Evolutionary conservation across 164 flowering plant species (phyloP), one percentile per base, ranked within the genome.

Genomic region (Nelumbo lutea): DNA sequence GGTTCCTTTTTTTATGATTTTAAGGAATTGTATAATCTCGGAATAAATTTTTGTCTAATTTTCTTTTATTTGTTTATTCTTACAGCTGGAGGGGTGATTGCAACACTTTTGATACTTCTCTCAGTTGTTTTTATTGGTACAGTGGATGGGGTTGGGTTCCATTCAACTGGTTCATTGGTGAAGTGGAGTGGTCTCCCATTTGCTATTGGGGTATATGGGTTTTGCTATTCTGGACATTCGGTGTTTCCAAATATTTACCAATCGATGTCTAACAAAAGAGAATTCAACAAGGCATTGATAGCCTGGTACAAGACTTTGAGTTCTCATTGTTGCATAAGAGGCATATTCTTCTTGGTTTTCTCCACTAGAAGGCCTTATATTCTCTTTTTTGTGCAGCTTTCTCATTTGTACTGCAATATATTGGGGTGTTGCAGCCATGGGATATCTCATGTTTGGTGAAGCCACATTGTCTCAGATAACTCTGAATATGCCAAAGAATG

Each of bases 211-310:
- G 86, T 95, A 2, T 89, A 88, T 79, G 98, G 96, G 41, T 95
- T 84, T 76, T 91, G 97, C 80, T 88, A 78, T 69, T 81, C 97
- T 0, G 97, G 96, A 48, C 97, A 95, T 75, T 74, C 97, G 3
- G 96, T 89, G 44, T 86, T 90, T 73, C 97, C 97, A 45, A 95
- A 95, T 71, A 91, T 95, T 38, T 95, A 95, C 69, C 94, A 88
- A 64, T 91, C 97, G 13, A 95, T 95, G 98, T 84, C 96, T 46
- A 90, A 91, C 75, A 84, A 85, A 76, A 78, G 70, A 42, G 72
- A 86, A 72, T 95, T 88, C 71, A 87, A 66, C 68, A 80, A 79
- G 71, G 98, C 96, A 64, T 15, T 89, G 52, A 72, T 86, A 43
- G 68, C 79, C 73, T 77, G 92, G 98, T 95, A 85, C 15, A 69